These are phyloP conservation scores for Diplodia corticola DNA, from an alignment of 2,329 filamentous ascomycete species.

Conservation along the genomic window DNA sequence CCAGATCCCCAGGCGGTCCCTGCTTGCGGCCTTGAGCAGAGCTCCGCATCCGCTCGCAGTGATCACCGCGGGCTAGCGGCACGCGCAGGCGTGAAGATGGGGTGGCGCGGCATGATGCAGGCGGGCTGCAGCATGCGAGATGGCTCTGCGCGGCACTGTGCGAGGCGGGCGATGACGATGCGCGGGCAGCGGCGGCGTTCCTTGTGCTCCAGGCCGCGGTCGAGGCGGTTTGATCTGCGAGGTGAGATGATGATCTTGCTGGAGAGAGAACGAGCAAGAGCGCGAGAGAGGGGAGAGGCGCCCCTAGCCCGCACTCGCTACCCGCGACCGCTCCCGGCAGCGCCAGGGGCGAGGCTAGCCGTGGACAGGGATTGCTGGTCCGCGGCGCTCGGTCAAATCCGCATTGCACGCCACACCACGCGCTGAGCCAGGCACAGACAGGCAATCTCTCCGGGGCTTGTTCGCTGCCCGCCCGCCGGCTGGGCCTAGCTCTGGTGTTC, in stretches of 20 bases:
- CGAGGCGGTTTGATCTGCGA: constrained; percentile 14
- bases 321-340: background rate
- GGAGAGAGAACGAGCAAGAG: too few relatives aligned
- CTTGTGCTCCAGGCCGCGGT: background rate
- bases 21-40: background rate
- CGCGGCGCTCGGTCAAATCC: background rate
- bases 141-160: constrained; percentile 1
- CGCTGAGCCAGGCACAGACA: constrained; percentile 13
- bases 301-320: background rate
- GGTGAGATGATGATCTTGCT: constrained; percentile 14
- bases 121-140: constrained; percentile 8
- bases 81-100: constrained; percentile 3
- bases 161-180: background rate
- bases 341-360: background rate
- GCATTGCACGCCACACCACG: background rate
- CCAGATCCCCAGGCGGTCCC: background rate
- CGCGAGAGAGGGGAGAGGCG: background rate
- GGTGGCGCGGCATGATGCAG: constrained; percentile 11
- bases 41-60: constrained; percentile 1
- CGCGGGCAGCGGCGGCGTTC: background rate
- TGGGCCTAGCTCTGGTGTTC: background rate
- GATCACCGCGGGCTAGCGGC: constrained; percentile 3
- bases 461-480: constrained; percentile 4
- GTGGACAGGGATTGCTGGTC: background rate
- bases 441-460: constrained; percentile 4